Evolutionary conservation across 164 flowering plant genomes (phyloP), one percentile per base, ranked within the genome.

Genomic region (Stephania japonica): DNA sequence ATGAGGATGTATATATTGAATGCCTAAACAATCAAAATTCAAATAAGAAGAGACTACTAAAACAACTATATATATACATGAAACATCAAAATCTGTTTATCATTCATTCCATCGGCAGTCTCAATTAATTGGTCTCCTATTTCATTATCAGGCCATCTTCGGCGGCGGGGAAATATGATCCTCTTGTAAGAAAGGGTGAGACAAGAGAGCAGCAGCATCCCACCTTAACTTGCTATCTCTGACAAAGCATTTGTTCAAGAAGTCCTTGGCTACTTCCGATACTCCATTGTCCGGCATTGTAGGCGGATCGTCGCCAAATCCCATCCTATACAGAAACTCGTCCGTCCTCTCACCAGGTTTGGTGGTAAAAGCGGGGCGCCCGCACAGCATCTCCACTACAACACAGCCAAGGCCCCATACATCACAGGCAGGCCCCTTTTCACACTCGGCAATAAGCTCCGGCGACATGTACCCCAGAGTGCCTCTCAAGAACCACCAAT

Each of bases 341-440:
- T 69, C 25, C 19, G 44, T 19, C 44, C 47, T 49, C 70, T 68
- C 50, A 41, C 50, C 71, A 9, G 38, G 18, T 44, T 44, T 26
- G 9, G 18, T n/a, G 23, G 61, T 21, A 50, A 21, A 69, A 18
- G 16, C 50, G 9, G 56, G 72, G 23, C 26, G 53, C 72, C 65
- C 72, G 53, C 65, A 53, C 32, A 47, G 9, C 72, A 47, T 47
- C 24, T 70, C 63, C 25, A 21, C 64, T 13, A 49, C 72, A 47
- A 47, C 72, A 70, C 63, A 49, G 21, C 72, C 63, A 70, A 70
- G 72, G 23, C 42, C 72, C 72, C 72, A 70, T 43, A 70, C 27
- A 70, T 70, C 72, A 13, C 23, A 19, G 2, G 72, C 42, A 47
- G 72, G 38, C 38, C 50, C 63, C 42, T 70, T 62, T 10, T 70